Percentiles rank a stretch among this genome's conserved stretches.
phyloP scores from a whole-genome alignment of 169 alveolate species.

The Cryptosporidium tyzzeri region DNA sequence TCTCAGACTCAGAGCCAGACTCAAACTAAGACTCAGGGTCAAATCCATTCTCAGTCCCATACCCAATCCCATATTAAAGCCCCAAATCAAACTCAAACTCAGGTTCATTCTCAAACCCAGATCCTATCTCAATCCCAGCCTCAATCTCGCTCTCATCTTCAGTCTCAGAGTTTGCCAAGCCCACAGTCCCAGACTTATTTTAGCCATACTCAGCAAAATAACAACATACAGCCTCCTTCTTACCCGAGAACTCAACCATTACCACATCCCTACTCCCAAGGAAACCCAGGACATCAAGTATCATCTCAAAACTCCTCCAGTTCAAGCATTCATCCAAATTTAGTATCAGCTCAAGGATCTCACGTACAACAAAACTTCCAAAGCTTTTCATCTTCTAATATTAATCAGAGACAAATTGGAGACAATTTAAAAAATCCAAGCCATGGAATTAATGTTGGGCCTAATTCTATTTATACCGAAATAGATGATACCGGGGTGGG shows the following conservation, averaged over 20 bases:
- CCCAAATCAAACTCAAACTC: constrained; percentile 1
- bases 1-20: background rate
- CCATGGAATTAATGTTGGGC: background rate
- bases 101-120: background rate
- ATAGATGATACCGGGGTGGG: background rate
- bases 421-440: too few species aligned
- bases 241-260: constrained; percentile 5
- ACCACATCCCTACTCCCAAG: constrained; percentile 33
- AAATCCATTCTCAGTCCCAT: background rate
- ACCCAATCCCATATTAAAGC: background rate
- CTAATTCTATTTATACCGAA: background rate
- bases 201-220: background rate
- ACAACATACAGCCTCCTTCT: background rate
- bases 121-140: constrained; percentile 8
- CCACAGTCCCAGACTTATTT: constrained; percentile 1
- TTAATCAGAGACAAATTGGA: background rate
- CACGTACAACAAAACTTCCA: background rate
- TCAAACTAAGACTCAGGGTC: background rate
- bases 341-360: background rate
- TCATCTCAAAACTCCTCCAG: constrained; percentile 7
- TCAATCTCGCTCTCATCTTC: background rate
- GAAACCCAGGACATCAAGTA: constrained; percentile 13
- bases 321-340: background rate
- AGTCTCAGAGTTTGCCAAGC: background rate
- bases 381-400: background rate